Conservation (phyloP, 345 rosid species). For the Capsella bursapastoris region DNA sequence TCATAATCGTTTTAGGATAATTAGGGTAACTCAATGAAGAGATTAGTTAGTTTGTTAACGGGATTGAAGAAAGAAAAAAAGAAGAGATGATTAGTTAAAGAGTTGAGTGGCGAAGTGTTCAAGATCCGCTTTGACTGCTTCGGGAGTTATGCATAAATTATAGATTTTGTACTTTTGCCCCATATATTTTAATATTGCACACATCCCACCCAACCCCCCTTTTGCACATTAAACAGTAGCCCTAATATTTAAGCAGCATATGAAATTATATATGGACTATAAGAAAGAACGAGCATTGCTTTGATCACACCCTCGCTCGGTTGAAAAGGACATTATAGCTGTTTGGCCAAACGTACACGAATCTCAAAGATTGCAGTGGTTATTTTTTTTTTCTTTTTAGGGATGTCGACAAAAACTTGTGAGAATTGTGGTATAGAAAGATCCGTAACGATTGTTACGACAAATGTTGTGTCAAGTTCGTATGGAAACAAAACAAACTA, state of each 20-base stretch:
- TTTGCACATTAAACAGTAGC: background rate
- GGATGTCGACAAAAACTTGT: conserved; percentile 4
- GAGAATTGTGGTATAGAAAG: conserved; percentile 7
- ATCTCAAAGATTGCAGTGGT: conserved; percentile 25
- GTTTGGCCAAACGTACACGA: conserved; percentile 32
- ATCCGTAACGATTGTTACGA: conserved; percentile 26
- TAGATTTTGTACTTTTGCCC: conserved; percentile 32
- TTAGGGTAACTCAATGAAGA: background rate
- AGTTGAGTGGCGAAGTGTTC: conserved; percentile 40
- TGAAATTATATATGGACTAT: background rate
- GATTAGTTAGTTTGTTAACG: conserved; percentile 33
- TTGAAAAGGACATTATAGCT: conserved; percentile 29
- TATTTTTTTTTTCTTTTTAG: background rate
- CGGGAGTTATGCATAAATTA: conserved; percentile 37
- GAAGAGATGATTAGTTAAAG: conserved; percentile 9
- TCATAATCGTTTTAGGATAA: background rate
- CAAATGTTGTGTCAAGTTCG: conserved; percentile 23
- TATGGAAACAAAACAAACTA: conserved; percentile 23
- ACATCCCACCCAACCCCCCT: conserved; percentile 28
- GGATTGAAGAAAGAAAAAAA: conserved; percentile 13
- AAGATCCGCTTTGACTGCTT: conserved; percentile 47
- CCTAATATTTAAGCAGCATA: background rate
- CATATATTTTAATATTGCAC: conserved; percentile 16
- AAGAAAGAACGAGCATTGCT: conserved; percentile 1
- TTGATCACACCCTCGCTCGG: conserved; percentile 13